Percentiles rank a stretch among this genome's conserved stretches.
Conservation (phyloP, 1,284 basidiomycete species). For the Ceratobasidium sp. region DNA sequence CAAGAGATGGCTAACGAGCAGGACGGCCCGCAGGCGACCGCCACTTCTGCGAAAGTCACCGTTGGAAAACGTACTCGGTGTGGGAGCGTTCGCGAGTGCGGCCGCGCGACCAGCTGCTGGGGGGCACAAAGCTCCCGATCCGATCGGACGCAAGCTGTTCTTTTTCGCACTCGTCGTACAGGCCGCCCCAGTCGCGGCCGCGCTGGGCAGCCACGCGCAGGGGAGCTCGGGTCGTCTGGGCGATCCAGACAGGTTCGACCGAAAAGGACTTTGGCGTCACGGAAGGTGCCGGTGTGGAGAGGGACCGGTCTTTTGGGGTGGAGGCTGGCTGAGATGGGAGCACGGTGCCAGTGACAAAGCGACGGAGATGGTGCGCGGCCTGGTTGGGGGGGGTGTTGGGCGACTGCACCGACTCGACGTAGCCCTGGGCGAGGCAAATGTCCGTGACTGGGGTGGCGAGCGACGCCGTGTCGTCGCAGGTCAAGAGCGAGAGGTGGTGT, state of each 20-base stretch:
- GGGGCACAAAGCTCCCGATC: slow-evolving; percentile 33
- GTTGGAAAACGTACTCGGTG: slow-evolving; percentile 30
- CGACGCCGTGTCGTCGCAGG: slow-evolving; percentile 41
- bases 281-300: slow-evolving; percentile 10
- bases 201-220: slow-evolving; percentile 18
- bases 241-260: slow-evolving; percentile 32
- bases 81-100: slow-evolving; percentile 41
- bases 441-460: slow-evolving; percentile 42
- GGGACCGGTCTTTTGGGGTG: slow-evolving; percentile 27
- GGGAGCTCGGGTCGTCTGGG: not conserved
- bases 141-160: slow-evolving; percentile 41
- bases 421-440: slow-evolving; percentile 36
- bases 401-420: slow-evolving; percentile 32
- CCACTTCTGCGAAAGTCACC: slow-evolving; percentile 45
- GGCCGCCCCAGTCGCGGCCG: slow-evolving; percentile 41
- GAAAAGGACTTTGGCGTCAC: slow-evolving; percentile 19
- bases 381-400: slow-evolving; percentile 8
- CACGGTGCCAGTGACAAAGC: slow-evolving; percentile 9
- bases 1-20: slow-evolving; percentile 45
- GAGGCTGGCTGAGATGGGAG: not conserved
- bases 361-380: slow-evolving; percentile 35
- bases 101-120: slow-evolving; percentile 34
- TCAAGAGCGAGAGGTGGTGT: slow-evolving; percentile 38
- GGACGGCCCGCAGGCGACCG: slow-evolving; percentile 43
- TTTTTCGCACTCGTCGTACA: slow-evolving; percentile 45